Conservation (phyloP, 2,329 filamentous ascomycete genomes). For the Arthrobotrys iridis region DNA sequence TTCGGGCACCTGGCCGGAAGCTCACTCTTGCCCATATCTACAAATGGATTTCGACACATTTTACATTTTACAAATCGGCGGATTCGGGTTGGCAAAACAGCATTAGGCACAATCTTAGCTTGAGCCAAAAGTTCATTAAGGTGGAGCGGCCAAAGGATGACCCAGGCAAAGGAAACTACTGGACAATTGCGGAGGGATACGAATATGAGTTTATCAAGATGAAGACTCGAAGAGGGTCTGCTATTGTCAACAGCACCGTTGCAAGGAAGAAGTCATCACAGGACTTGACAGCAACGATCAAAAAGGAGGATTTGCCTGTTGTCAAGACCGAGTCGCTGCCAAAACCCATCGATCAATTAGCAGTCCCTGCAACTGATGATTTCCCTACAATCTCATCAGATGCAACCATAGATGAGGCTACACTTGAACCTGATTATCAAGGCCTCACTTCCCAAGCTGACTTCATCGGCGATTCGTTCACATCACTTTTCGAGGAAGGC, state of each 20-base stretch:
- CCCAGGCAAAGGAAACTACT: slow-evolving; percentile 97
- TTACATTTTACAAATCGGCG: slow-evolving; percentile 82
- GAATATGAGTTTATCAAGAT: slow-evolving; percentile 90
- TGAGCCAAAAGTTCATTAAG: slow-evolving; percentile 97
- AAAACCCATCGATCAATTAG: slow-evolving; percentile 31
- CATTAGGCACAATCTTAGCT: slow-evolving; percentile 94
- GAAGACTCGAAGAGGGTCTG: slow-evolving; percentile 71
- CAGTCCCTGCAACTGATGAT: slow-evolving; percentile 56
- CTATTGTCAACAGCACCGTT: slow-evolving; percentile 55
- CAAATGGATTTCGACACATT: slow-evolving; percentile 98
- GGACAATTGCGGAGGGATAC: slow-evolving; percentile 89
- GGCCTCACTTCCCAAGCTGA: slow-evolving; percentile 51
- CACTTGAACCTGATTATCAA: slow-evolving; percentile 49
- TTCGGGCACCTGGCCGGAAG: slow-evolving; percentile 82
- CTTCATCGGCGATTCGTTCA: slow-evolving; percentile 65
- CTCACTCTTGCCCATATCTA: slow-evolving; percentile 95
- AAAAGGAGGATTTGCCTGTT: slow-evolving; percentile 35
- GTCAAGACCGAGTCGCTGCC: slow-evolving; percentile 43
- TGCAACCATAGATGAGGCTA: slow-evolving; percentile 64
- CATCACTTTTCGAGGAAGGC: slow-evolving; percentile 63
- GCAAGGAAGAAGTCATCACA: slow-evolving; percentile 41
- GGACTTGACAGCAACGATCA: slow-evolving; percentile 23
- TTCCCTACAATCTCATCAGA: slow-evolving; percentile 64
- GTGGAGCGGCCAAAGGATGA: slow-evolving; percentile 96
- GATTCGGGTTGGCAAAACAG: slow-evolving; percentile 98